A percentile compares a stretch with the other conserved stretches of the same genome.
Conservation (phyloP, 257 asterid species). For the Penstemon davidsonii region DNA sequence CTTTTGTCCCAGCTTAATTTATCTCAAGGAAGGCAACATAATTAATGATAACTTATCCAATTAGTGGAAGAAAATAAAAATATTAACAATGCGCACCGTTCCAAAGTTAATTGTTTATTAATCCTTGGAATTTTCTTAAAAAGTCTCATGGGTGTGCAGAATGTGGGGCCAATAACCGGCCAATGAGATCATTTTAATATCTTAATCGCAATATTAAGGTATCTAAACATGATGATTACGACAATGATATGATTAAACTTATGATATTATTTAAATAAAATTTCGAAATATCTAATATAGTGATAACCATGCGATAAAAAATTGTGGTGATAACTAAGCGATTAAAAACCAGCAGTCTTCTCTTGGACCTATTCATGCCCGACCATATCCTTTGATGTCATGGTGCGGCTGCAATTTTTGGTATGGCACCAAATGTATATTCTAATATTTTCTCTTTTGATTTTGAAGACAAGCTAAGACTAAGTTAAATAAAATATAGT, state of each 20-base stretch:
- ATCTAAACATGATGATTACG: constrained; percentile 39
- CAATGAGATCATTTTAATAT: constrained; percentile 68
- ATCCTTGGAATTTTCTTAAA: constrained; percentile 25
- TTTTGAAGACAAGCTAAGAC: neutral
- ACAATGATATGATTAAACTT: constrained; percentile 43
- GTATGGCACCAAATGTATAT: too few species aligned
- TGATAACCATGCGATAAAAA: constrained; percentile 19
- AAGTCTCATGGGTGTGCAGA: constrained; percentile 36
- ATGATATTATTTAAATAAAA: neutral
- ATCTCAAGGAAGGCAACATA: neutral
- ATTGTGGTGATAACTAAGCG: constrained; percentile 25
- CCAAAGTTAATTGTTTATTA: constrained; percentile 27
- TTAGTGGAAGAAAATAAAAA: neutral
- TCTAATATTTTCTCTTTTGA: neutral
- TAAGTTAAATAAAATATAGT: too few species aligned
- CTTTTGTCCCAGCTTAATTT: neutral
- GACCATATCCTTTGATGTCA: constrained; percentile 32
- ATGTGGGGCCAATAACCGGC: constrained; percentile 64
- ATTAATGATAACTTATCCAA: constrained; percentile 5
- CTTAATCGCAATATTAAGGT: constrained; percentile 42
- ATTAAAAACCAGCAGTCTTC: constrained; percentile 25
- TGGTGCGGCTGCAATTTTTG: constrained; percentile 31
- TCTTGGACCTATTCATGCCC: constrained; percentile 43
- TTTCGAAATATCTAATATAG: constrained; percentile 33
- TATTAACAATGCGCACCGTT: constrained; percentile 37